phyloP scores from a whole-genome alignment of 768 basidiomycete genomes.

The Gymnopilus dilepis region DNA sequence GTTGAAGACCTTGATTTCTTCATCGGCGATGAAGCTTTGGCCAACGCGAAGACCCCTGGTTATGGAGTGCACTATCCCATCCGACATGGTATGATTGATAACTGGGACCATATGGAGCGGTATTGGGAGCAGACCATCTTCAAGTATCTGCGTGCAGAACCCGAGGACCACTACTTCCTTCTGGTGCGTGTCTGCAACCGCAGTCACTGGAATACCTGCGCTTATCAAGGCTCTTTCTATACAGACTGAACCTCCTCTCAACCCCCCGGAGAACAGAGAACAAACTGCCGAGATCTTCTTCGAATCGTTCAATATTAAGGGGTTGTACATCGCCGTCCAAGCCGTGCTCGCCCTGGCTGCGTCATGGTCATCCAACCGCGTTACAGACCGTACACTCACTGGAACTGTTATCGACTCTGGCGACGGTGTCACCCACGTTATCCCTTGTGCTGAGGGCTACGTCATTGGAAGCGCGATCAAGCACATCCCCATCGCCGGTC shows the following conservation, averaged over 20 bases:
- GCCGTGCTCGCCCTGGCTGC: slow-evolving; percentile 98
- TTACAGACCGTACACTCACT: slow-evolving; percentile 88
- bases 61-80: slow-evolving; percentile 97
- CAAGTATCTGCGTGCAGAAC: slow-evolving; percentile 98
- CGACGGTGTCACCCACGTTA: slow-evolving; percentile 99
- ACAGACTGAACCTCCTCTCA: slow-evolving; percentile 98
- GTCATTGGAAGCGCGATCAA: slow-evolving; percentile 99
- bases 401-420: slow-evolving; percentile 99
- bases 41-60: slow-evolving; percentile 92
- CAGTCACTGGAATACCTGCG: slow-evolving; percentile 3
- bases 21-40: slow-evolving; percentile 98
- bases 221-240: background rate
- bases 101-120: slow-evolving; percentile 98
- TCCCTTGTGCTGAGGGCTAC: slow-evolving; percentile 95
- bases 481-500: slow-evolving; percentile 97
- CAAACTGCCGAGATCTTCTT: slow-evolving; percentile 99
- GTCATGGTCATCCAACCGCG: slow-evolving; percentile 92
- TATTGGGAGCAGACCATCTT: slow-evolving; percentile 99
- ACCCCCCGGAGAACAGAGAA: slow-evolving; percentile 97
- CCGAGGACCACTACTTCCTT: slow-evolving; percentile 98
- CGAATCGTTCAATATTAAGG: slow-evolving; percentile 99
- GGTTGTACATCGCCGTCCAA: slow-evolving; percentile 97
- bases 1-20: slow-evolving; percentile 99
- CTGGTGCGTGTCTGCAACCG: slow-evolving; percentile 62
- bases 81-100: slow-evolving; percentile 96